A percentile compares a stretch with the other conserved stretches of the same genome.
phyloP scores from a whole-genome alignment of 2,329 filamentous ascomycete genomes.

The Leptographium galeiforme region DNA sequence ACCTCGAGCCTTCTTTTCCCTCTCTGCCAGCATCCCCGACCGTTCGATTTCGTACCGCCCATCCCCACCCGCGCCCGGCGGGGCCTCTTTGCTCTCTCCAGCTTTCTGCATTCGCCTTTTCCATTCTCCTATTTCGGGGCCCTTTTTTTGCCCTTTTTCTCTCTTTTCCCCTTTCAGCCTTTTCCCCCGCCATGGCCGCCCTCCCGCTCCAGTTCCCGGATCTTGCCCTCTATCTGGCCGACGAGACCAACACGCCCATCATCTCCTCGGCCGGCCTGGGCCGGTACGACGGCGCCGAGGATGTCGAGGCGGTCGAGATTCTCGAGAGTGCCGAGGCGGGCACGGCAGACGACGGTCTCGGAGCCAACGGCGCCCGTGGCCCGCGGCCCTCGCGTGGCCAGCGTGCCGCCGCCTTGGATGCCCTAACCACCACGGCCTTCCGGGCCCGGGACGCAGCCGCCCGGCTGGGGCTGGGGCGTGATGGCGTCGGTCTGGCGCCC shows the following conservation, averaged over 20 bases:
- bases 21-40: too few relatives aligned
- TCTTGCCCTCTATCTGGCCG: constrained; percentile 42
- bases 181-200: constrained; percentile 21
- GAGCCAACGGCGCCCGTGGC: neutral
- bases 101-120: too few relatives aligned
- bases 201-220: constrained; percentile 35
- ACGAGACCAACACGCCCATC: constrained; percentile 42
- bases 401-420: constrained; percentile 32
- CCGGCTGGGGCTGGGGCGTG: constrained; percentile 39
- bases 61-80: neutral
- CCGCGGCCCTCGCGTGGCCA: constrained; percentile 10
- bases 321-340: neutral
- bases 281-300: neutral
- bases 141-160: neutral
- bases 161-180: neutral
- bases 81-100: neutral
- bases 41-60: too few relatives aligned
- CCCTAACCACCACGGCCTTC: constrained; percentile 38
- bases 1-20: neutral
- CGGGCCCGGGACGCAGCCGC: constrained; percentile 37
- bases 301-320: neutral
- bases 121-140: neutral
- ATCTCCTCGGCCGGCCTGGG: constrained; percentile 29
- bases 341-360: too few relatives aligned
- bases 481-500: constrained; percentile 14